Evolutionary conservation across 495 filamentous ascomycete species (phyloP), one percentile per base, ranked within the genome.

Genomic region (Penicillium verhagenii): DNA sequence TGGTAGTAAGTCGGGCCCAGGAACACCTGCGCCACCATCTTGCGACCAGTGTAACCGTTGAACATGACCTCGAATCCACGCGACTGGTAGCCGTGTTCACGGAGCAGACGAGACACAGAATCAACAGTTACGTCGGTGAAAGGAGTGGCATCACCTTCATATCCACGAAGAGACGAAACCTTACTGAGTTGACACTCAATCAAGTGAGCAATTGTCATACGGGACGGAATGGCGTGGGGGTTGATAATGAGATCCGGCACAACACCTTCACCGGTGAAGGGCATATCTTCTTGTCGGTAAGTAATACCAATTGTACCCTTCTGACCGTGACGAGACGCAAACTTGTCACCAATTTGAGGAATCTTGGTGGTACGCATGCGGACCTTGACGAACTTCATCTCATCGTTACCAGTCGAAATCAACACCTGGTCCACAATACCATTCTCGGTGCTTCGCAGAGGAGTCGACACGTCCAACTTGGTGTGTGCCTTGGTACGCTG

Each of bases 161-260:
- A 86, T 19, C 94, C 94, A 70, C 88, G 88, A 14, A 97, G 79
- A 0, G 93, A 84, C 0, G 91, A 88, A 16, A 97, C 94, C 71
- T 99, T 99, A 71, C 89, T 93, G 38, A 97, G 83, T 65, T 96
- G 83, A 79, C 94, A 97, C 75, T 99, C 94, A 71, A 99, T 96
- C 82, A 99, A 91, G 80, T 99, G 95, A 54, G 95, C 94, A 80
- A 97, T 97, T 0, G 94, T 99, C 94, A 99, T 99, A 81, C 94
- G 94, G 13, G 94, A 99, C 1, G 94, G 94, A 81, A 99, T 97
- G 71, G 95, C 94, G 81, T 99, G 94, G 0, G 94, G 94, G 67
- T 99, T 99, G 81, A 99, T 97, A 71, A 99, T 97, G 50, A 99
- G 76, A 70, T 99, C 94, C 1, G 94, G 94, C 1, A 86, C 86